Base-by-base conservation (phyloP, 352 stramenopile species). In the Ophiocytium majus region DNA sequence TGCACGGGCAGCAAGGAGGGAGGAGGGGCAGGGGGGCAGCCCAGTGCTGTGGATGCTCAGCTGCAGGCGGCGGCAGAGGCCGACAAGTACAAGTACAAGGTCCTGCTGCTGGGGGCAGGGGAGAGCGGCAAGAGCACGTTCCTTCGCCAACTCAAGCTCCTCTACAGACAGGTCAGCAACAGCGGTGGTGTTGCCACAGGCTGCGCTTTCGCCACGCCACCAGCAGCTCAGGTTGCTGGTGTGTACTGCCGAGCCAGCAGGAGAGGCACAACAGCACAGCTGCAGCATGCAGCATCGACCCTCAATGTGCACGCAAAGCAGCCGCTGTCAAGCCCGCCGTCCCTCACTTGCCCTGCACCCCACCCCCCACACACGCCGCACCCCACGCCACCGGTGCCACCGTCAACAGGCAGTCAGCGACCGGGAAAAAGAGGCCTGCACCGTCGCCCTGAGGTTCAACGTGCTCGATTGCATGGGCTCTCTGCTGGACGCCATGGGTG, bases 71-170 rank as follows among this genome's bases (percentile, higher is more conserved):
- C 43, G 35, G 80, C 80, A 9, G 80, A 81, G 28, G 28, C 19
- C 19, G 80, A 84, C 32, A 71, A 75, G 50, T 84, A 28, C 79
- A 90, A 90, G 28, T 88, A 90, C 37, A 89, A 91, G 83, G 76
- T 91, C 17, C 76, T 91, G 19, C 76, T 91, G 35, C 63, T 91
- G 19, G 88, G 88, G 64, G 90, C 90, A 33, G 90, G 90, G 31
- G 90, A 92, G 82, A 91, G 86, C 0, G 90, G 90, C 34, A 92
- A 92, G 57, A 91, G 81, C 75, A 92, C 90, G 10, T 91, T 92
- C 83, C 91, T 90, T 50, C 92, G 92, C 82, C 90, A 92, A 75
- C 91, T 91, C 79, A 89, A 96, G 92, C 92, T 97, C 90, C 89
- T 96, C 85, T 78, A 78, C 35, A 78, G 17, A 78, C 66, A 78